These are phyloP conservation scores for Pseudonitzschia pungens DNA, from an alignment of 108 stramenopile species.

Conservation along the genomic window DNA sequence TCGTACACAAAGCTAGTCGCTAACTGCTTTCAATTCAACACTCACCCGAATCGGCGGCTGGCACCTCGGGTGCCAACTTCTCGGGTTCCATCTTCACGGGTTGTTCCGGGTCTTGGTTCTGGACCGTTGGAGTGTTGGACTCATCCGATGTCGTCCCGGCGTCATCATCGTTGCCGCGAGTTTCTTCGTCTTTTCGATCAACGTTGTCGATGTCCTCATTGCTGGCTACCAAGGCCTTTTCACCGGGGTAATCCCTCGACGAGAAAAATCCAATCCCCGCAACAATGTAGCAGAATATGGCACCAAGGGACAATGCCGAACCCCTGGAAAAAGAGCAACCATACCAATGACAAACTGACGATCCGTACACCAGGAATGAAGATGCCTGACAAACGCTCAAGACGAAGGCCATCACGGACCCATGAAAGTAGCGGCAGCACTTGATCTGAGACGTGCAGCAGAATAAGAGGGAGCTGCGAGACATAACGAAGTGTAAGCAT, in stretches of 20 bases:
- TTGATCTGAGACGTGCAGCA: conserved; percentile 24
- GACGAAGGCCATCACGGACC: conserved; percentile 13
- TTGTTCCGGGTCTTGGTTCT: no score
- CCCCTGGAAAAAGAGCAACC: conserved; percentile 17
- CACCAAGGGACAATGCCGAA: conserved; percentile 6
- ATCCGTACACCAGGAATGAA: conserved; percentile 23
- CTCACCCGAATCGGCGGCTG: no score
- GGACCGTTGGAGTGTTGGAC: no score
- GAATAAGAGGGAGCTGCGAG: conserved; percentile 1
- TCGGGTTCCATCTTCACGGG: no score
- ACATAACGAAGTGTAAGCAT: neutral
- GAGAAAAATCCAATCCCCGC: conserved; percentile 13
- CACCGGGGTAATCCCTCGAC: conserved; percentile 27
- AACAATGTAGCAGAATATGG: conserved; percentile 13
- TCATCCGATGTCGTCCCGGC: no score
- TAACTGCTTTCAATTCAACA: no score
- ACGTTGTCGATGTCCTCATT: no score
- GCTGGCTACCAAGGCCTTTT: no score
- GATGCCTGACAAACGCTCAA: conserved; percentile 31
- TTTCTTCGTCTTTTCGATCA: no score
- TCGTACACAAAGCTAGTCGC: no score
- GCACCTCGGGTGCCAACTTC: no score
- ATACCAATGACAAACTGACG: conserved; percentile 24
- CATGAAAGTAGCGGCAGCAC: neutral
- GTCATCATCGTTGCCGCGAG: no score